Conservation (phyloP, 768 basidiomycete genomes). For the Boletus rubescentipes region DNA sequence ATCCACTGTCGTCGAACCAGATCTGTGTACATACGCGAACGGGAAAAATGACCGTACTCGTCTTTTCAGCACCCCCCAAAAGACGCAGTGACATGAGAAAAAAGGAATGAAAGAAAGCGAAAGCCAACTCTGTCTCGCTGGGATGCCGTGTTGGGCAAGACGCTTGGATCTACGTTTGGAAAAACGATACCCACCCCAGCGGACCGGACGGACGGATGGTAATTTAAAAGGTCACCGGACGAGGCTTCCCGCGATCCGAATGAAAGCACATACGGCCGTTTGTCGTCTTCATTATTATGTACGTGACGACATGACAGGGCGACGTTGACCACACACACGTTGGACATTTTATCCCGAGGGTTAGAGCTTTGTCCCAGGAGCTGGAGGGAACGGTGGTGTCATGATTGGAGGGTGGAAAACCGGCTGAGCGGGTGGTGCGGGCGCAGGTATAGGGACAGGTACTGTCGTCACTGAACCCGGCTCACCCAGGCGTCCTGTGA, state of each 20-base stretch:
- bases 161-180: slow-evolving; percentile 1
- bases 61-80: not conserved
- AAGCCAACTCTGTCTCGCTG: not conserved
- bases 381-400: slow-evolving; percentile 29
- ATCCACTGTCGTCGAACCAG: not conserved
- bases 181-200: not conserved
- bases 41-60: not conserved
- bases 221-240: not conserved
- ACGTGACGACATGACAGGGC: slow-evolving; percentile 13
- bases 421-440: slow-evolving; percentile 20
- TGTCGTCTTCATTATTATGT: slow-evolving; percentile 20
- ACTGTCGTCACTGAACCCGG: slow-evolving; percentile 6
- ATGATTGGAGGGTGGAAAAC: slow-evolving; percentile 31
- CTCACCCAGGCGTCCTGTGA: slow-evolving; percentile 45
- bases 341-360: not conserved
- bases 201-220: not conserved
- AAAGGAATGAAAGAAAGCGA: too few relatives aligned
- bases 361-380: slow-evolving; percentile 34
- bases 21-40: slow-evolving; percentile 1
- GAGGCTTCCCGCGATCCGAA: slow-evolving; percentile 12
- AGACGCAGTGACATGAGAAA: slow-evolving; percentile 17
- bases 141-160: not conserved
- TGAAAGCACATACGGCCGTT: not conserved
- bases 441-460: slow-evolving; percentile 24
- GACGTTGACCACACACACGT: not conserved